Percentiles rank a stretch among this genome's conserved stretches.
Conservation (phyloP, 1,284 basidiomycete genomes). For the Irpex rosettiformis region DNA sequence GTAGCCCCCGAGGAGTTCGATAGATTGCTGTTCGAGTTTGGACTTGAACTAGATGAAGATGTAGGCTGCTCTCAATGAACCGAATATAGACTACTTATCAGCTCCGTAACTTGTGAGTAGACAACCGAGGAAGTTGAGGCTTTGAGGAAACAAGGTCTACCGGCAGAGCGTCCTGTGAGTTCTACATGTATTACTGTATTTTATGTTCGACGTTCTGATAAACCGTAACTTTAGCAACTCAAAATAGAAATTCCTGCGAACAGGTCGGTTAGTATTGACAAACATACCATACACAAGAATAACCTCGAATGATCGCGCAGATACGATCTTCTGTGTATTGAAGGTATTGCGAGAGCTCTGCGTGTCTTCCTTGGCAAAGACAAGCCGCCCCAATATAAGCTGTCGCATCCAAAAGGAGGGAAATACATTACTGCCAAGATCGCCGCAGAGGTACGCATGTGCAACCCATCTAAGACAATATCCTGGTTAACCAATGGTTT, state of each 20-base stretch:
- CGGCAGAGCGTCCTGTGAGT: slow-evolving; percentile 77
- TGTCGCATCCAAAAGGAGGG: slow-evolving; percentile 61
- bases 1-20: slow-evolving; percentile 93
- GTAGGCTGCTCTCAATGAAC: slow-evolving; percentile 38
- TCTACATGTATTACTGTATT: neutral
- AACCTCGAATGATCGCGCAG: slow-evolving; percentile 38
- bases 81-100: slow-evolving; percentile 2
- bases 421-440: slow-evolving; percentile 67
- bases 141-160: slow-evolving; percentile 76
- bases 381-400: slow-evolving; percentile 69
- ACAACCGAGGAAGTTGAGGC: slow-evolving; percentile 88
- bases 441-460: slow-evolving; percentile 59
- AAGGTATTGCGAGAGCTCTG: slow-evolving; percentile 90
- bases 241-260: slow-evolving; percentile 99
- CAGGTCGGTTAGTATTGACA: slow-evolving; percentile 43
- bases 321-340: slow-evolving; percentile 97
- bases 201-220: neutral
- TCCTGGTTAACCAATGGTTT: neutral
- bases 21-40: slow-evolving; percentile 95
- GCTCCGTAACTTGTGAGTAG: slow-evolving; percentile 36
- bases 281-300: neutral
- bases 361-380: slow-evolving; percentile 81
- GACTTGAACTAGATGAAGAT: slow-evolving; percentile 96
- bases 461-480: neutral
- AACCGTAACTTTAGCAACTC: slow-evolving; percentile 63